phyloP scores from a whole-genome alignment of 768 basidiomycete species.

The Termitomyces sp. region DNA sequence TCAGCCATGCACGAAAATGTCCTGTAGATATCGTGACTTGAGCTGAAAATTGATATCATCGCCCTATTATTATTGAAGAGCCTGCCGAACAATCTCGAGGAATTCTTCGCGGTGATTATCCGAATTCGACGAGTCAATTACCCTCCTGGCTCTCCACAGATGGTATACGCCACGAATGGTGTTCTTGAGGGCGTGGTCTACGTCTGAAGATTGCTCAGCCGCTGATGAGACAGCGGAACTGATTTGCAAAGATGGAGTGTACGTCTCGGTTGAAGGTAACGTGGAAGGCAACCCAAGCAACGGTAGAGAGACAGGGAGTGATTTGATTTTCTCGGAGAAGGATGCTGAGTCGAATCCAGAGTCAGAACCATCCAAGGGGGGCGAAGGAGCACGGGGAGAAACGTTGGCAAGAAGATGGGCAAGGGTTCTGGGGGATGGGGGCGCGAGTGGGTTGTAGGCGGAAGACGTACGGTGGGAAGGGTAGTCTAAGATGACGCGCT shows the following conservation, averaged over 20 bases:
- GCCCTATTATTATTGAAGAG: conserved; percentile 18
- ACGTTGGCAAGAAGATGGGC: conserved; percentile 40
- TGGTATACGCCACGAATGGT: conserved; percentile 55
- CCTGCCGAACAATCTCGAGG: conserved; percentile 34
- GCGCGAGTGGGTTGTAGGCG: conserved; percentile 38
- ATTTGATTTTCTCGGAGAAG: conserved; percentile 11
- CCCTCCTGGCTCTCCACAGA: conserved; percentile 52
- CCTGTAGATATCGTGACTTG: too few species aligned
- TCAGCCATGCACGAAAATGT: too few species aligned
- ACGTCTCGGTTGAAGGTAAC: neutral
- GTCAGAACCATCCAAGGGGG: conserved; percentile 24
- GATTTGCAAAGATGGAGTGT: neutral
- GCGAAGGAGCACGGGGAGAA: conserved; percentile 23
- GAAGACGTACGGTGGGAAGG: conserved; percentile 25
- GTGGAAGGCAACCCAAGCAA: conserved; percentile 1
- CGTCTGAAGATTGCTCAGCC: too few species aligned
- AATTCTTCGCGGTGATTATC: conserved; percentile 35
- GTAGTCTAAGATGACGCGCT: conserved; percentile 34
- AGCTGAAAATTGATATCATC: too few species aligned
- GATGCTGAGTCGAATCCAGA: conserved; percentile 24
- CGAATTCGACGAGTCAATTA: conserved; percentile 5
- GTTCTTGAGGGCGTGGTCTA: conserved; percentile 50
- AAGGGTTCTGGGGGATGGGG: conserved; percentile 41
- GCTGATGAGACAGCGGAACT: conserved; percentile 10
- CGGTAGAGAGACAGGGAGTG: conserved; percentile 13